Evolutionary conservation across 768 basidiomycete species (phyloP), one percentile per base, ranked within the genome.

Genomic region (Kwoniella heveanensis): DNA sequence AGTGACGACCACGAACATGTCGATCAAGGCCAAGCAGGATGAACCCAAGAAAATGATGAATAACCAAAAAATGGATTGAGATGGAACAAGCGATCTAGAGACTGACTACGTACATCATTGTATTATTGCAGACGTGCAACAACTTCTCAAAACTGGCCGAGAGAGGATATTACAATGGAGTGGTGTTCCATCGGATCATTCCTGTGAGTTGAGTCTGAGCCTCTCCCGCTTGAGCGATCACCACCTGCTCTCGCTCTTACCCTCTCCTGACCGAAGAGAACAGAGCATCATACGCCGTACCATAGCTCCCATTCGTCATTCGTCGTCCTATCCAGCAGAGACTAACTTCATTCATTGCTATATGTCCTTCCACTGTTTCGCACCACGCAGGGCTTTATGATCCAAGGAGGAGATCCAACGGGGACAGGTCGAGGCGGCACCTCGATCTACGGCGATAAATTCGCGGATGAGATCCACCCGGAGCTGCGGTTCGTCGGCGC

Each of bases 401-500:
- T 96, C 17, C 95, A 99, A 82, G 88, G 82, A 39, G 95, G 94
- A 46, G 93, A 95, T 78, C 95, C 94, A 12, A 95, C 93, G 17
- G 95, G 95, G 25, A 97, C 95, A 1, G 95, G 95, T 26, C 83
- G 90, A 73, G 94, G 95, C 9, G 81, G 82, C 54, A 81, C 80
- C 12, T 79, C 77, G 17, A 79, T 83, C 50, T 82, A 76, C 54
- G 82, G 82, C 2, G 77, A 79, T 75, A 91, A 88, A 81, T 97
- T 76, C 70, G 87, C 91, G 79, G 93, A 96, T 79, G 93, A 96
- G 77, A 86, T 97, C 55, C 86, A 91, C 71, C 88, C 91, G 1
- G 93, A 96, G 15, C 81, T 97, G 70, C 84, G 93, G 52, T 97
- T 97, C 82, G 93, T 92, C 1, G 95, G 95, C 19, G 93, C 94